Evolutionary conservation across 148 eudicot genomes (phyloP).

Genomic region (Bassia scoparia): DNA sequence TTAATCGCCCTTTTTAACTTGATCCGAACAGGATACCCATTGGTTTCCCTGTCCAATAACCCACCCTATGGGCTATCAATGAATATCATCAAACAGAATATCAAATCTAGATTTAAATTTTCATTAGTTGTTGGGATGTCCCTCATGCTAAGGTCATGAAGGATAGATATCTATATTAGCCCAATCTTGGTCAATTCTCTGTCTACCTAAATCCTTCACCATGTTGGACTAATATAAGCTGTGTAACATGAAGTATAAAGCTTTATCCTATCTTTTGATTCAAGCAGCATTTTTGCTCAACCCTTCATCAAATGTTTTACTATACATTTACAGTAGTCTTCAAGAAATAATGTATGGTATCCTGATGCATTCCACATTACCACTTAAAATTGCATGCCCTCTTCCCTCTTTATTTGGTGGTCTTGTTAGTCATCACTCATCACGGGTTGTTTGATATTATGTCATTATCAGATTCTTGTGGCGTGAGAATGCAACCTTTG

Average conservation of each 20-base stretch:
- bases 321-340: not conserved
- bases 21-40: no score
- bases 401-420: not conserved
- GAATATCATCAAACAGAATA: no score
- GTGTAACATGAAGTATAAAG: not conserved
- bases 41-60: no score
- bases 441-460: conserved; percentile 4
- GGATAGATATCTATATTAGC: not conserved
- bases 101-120: no score
- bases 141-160: not conserved
- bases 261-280: not conserved
- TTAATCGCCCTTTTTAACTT: no score
- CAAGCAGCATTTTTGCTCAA: not conserved
- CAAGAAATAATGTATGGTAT: not conserved
- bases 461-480: conserved; percentile 68
- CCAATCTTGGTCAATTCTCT: not conserved
- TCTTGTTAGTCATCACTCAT: not conserved
- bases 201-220: not conserved
- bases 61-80: no score
- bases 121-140: not conserved
- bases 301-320: not conserved
- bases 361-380: not conserved
- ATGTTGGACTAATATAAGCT: not conserved
- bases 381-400: not conserved
- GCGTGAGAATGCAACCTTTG: conserved; percentile 94